phyloP scores from a whole-genome alignment of 345 rosid species.

The Syzygium aromaticum region DNA sequence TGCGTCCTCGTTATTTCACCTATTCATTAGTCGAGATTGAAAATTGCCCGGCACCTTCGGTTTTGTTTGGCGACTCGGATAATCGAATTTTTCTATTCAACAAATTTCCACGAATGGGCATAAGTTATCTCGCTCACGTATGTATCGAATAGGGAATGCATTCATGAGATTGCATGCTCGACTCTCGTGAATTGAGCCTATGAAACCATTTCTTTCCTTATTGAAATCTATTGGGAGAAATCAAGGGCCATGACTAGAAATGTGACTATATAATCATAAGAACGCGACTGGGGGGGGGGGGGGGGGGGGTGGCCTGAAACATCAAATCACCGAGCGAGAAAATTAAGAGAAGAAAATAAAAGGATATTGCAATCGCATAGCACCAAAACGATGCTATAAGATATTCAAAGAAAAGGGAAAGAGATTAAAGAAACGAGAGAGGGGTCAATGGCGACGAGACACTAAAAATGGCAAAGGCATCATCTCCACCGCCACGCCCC shows the following conservation, averaged over 20 bases:
- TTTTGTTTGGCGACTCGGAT: accelerated
- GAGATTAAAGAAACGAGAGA: not conserved
- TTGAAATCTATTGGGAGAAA: not conserved
- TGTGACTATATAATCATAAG: not conserved
- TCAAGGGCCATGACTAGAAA: not conserved
- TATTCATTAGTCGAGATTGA: not conserved
- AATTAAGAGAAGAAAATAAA: not conserved
- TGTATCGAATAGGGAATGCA: not conserved
- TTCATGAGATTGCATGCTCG: not conserved
- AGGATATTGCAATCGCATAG: too few species aligned
- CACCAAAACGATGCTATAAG: not conserved
- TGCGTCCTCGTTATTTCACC: accelerated
- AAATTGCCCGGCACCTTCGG: accelerated
- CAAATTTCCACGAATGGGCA: accelerated
- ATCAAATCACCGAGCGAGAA: not conserved
- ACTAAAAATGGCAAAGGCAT: conserved; percentile 31
- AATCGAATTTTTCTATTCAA: not conserved
- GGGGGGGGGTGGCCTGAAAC: not conserved
- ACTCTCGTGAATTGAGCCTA: not conserved
- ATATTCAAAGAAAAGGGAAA: not conserved
- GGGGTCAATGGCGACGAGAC: not conserved
- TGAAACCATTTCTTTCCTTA: not conserved
- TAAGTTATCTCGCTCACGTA: not conserved
- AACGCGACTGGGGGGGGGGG: too few species aligned
- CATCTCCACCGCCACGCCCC: conserved; percentile 2